Conservation (phyloP, 441 rosid species). For the Syzygium malaccense region DNA sequence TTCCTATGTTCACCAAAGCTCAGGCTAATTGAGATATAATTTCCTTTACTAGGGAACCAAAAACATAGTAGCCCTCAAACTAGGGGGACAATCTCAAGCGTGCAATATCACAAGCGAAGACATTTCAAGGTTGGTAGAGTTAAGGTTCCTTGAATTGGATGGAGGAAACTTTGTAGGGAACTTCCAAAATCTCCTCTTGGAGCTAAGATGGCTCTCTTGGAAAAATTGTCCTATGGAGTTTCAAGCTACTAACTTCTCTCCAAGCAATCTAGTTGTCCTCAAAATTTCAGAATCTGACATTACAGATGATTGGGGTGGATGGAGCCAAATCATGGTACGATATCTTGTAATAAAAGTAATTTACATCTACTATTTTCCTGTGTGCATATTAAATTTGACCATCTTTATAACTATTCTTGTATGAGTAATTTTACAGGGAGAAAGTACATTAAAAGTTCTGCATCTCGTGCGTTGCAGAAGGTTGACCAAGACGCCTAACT, state of each 20-base stretch:
- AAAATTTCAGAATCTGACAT: neutral
- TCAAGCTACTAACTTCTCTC: neutral
- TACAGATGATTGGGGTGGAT: neutral
- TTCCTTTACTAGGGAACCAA: neutral
- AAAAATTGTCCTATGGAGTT: neutral
- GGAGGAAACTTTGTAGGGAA: neutral
- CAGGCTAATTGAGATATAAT: neutral
- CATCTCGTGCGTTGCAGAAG: neutral
- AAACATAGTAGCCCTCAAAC: neutral
- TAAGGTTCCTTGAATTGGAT: neutral
- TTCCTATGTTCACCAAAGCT: neutral
- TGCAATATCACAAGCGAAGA: neutral
- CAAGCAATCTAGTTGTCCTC: neutral
- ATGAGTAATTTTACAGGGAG: neutral
- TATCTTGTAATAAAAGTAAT: neutral
- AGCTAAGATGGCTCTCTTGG: neutral
- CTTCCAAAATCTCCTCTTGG: neutral
- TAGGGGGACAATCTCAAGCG: neutral
- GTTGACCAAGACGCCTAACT: neutral
- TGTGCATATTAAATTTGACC: neutral
- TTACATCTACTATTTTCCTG: neutral
- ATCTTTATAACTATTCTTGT: neutral
- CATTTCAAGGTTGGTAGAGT: neutral
- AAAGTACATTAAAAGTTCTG: neutral
- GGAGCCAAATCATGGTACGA: neutral